Evolutionary conservation across 306 rosid genomes (phyloP).

Genomic region (Sicyos edulis): DNA sequence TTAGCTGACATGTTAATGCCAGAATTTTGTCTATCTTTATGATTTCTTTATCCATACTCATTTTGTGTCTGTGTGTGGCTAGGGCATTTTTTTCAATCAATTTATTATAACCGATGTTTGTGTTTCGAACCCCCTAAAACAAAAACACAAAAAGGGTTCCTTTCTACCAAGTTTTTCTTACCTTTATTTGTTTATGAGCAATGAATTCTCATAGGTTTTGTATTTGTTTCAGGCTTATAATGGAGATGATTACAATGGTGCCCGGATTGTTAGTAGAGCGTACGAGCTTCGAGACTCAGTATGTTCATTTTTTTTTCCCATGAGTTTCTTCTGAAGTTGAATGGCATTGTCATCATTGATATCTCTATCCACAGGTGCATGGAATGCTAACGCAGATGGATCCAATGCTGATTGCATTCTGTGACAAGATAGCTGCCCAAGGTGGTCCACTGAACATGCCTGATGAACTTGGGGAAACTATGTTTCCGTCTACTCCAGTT

Average conservation of each 20-base stretch:
- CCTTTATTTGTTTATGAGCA: neutral
- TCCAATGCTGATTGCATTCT: slow-evolving; percentile 70
- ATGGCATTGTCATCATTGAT: neutral
- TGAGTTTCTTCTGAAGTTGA: slow-evolving; percentile 22
- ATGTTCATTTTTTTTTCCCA: slow-evolving; percentile 20
- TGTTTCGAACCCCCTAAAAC: neutral
- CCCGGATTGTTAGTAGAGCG: slow-evolving; percentile 94
- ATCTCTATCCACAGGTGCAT: slow-evolving; percentile 47
- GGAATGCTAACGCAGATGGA: slow-evolving; percentile 99
- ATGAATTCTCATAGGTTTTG: neutral
- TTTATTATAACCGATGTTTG: neutral
- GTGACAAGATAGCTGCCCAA: slow-evolving; percentile 79
- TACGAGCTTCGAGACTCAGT: slow-evolving; percentile 90
- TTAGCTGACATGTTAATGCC: neutral
- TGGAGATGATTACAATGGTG: slow-evolving; percentile 82
- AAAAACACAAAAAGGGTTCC: neutral
- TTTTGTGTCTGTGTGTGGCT: neutral
- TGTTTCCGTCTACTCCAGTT: slow-evolving; percentile 65
- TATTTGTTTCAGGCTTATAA: slow-evolving; percentile 62
- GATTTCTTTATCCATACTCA: neutral
- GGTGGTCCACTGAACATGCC: slow-evolving; percentile 78
- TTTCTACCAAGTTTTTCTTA: neutral
- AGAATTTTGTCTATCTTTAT: neutral
- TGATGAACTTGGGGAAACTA: slow-evolving; percentile 54
- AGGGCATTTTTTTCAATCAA: neutral